Evolutionary conservation across 2,329 filamentous ascomycete genomes (phyloP), one percentile per base, ranked within the genome.

Genomic region (Catunica adiposa): DNA sequence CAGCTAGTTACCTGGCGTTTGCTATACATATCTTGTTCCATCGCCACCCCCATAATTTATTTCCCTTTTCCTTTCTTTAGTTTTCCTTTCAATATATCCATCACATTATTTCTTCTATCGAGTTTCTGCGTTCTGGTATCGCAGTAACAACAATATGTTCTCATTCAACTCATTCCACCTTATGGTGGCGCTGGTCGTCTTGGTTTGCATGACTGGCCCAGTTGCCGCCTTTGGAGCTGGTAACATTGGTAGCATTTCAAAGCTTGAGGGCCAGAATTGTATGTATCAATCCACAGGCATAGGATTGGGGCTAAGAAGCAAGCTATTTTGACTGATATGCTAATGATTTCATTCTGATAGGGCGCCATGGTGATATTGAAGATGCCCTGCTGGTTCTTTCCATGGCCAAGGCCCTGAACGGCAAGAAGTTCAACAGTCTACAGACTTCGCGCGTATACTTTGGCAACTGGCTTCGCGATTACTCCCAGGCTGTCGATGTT

Each of bases 381-480:
- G 89, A 96, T 72, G 83, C 84, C 34, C 80, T 95, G 56, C 79
- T 94, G 58, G 82, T 78, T 59, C 73, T 95, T 26, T 70, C 82
- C 50, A 74, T 76, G 69, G 74, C 74, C 53, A 70, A 67, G 50
- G 72, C 71, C 62, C 67, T 74, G 59, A 72, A 72, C 61, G 72
- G 73, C 62, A 89, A 89, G 73, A 94, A 89, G 65, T 95, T 94
- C 70, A 80, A 78, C 73, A 92, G 92, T 72, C 79, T 94, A 64
- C 84, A 83, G 65, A 85, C 95, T 60, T 86, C 89, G 61, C 80
- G 89, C 59, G 86, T 94, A 60, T 96, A 96, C 73, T 96, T 96
- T 71, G 89, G 89, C 61, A 96, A 95, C 73, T 95, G 89, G 89
- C 79, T 95, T 34, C 80, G 78, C 58, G 89, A 96, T 69, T 96